Evolutionary conservation across 441 rosid genomes (phyloP).

Genomic region (Erysimum pusillum): DNA sequence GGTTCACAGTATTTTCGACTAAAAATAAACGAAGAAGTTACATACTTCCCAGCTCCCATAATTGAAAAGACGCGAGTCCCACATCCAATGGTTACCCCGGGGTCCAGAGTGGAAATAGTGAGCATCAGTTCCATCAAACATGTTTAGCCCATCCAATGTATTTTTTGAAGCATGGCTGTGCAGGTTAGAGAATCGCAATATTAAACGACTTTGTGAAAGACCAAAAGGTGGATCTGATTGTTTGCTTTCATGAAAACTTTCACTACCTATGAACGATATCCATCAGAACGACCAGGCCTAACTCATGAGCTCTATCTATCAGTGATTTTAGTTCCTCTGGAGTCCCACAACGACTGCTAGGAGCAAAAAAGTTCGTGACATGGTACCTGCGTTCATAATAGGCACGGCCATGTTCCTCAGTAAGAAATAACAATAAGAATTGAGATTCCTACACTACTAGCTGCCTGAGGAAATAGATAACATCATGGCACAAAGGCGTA

Average conservation of each 20-base stretch:
- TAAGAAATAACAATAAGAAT: background rate
- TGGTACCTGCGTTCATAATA: conserved; percentile 76
- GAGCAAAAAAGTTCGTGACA: conserved; percentile 93
- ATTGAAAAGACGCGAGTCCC: conserved; percentile 99
- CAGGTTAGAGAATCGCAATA: background rate
- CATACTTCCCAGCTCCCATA: conserved; percentile 99
- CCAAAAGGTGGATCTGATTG: conserved; percentile 31
- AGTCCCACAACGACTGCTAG: conserved; percentile 98
- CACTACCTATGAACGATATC: conserved; percentile 97
- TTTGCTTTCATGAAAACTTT: conserved; percentile 25
- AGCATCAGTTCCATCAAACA: conserved; percentile 97
- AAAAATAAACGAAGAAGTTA: conserved; percentile 25
- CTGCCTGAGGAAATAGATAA: conserved; percentile 28
- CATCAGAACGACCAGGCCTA: conserved; percentile 94
- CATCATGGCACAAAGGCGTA: conserved; percentile 23
- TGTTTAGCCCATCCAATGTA: conserved; percentile 92
- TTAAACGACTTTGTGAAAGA: conserved; percentile 25
- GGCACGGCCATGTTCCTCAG: conserved; percentile 25
- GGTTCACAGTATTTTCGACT: conserved; percentile 23
- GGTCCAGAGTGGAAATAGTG: conserved; percentile 97
- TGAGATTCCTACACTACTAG: conserved; percentile 29
- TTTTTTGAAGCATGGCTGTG: conserved; percentile 94
- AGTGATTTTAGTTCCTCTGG: conserved; percentile 95
- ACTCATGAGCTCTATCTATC: conserved; percentile 94
- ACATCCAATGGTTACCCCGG: conserved; percentile 96